Percentiles rank a stretch among this genome's conserved stretches.
Conservation (phyloP, 2,329 filamentous ascomycete genomes). For the Metarhizium rileyi region DNA sequence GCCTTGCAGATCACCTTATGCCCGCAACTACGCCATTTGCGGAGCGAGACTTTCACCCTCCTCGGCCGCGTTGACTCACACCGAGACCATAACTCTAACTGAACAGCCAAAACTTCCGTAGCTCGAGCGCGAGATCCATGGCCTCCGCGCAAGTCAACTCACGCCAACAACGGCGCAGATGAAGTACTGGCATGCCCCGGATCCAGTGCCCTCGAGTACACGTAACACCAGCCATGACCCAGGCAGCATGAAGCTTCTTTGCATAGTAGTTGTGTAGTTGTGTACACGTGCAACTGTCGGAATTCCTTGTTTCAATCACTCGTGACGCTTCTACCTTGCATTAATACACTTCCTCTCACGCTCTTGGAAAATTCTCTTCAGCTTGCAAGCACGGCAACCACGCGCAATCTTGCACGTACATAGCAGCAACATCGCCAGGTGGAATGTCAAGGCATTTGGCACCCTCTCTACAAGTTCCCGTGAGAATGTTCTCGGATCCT, state of each 20-base stretch:
- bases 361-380: neutral
- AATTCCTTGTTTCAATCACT: too few relatives aligned
- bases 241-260: neutral
- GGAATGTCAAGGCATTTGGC: neutral
- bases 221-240: neutral
- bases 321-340: too few relatives aligned
- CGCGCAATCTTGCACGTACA: too few relatives aligned
- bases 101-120: neutral
- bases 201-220: neutral
- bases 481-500: neutral
- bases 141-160: neutral
- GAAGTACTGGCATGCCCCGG: neutral
- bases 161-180: neutral
- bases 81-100: neutral
- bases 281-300: too few relatives aligned
- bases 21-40: neutral
- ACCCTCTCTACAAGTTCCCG: neutral
- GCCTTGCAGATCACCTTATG: neutral
- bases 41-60: neutral
- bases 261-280: neutral
- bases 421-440: too few relatives aligned
- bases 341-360: too few relatives aligned
- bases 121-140: too few relatives aligned
- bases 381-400: too few relatives aligned
- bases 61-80: constrained; percentile 1